Evolutionary conservation across 179 eudicot genomes (phyloP), one percentile per base, ranked within the genome.

Genomic region (Beta corolliflora): DNA sequence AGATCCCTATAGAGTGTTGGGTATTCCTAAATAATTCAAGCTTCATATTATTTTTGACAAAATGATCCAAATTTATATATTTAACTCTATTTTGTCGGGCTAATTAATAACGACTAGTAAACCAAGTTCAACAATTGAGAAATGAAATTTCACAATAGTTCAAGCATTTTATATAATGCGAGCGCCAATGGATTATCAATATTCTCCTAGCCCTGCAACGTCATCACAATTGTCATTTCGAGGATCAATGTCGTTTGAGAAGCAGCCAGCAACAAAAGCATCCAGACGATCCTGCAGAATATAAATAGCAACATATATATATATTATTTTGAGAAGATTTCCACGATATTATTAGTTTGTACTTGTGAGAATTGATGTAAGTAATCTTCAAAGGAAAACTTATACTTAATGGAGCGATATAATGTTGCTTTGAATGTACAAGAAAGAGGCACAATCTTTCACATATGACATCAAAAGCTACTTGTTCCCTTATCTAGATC

Each of bases 201-300:
- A 23, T 41, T 73, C 18, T 13, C 16, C 69, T 9, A 71, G 15
- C 5, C n/a, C 18, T 8, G 5, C 44, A 45, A 48, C 7, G 52
- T 71, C 72, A 9, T 80, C 48, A 31, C 2, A 3, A 50, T 18
- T 44, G 13, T 8, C 81, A 14, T 55, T 76, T 9, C 76, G 64
- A 25, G 14, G 18, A 44, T 80, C 81, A 21, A 7, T 52, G n/a
- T 48, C 52, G 52, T 19, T 69, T 69, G 80, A 50, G 2, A 53
- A 36, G 12, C 75, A 61, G 4, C 67, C 8, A 15, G 36, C 52
- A 70, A 31, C 70, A 71, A 83, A 11, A 4, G 71, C 80, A 7
- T 70, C 80, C 5, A 61, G 2, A 41, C n/a, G 52, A 10, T 76
- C 83, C 77, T 83, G 80, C 44, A 70, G 12, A 59, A 56, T 15